phyloP scores from a whole-genome alignment of 192 early-diverging fungal genomes.

The Backusella luteola region DNA sequence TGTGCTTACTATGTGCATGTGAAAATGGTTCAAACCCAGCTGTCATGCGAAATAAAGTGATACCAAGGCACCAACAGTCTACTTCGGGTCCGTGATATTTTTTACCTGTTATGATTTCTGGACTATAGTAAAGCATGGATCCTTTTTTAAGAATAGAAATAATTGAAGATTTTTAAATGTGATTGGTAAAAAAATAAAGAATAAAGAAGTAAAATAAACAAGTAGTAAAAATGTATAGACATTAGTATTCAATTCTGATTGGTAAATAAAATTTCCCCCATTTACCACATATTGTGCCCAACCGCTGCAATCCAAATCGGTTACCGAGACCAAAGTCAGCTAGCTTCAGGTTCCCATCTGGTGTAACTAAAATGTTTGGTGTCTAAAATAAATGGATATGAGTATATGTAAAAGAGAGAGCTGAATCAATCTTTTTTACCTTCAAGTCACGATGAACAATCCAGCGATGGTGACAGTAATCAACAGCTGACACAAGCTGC shows the following conservation, averaged over 20 bases:
- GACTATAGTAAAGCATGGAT: slow-evolving; percentile 84
- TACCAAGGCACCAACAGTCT: slow-evolving; percentile 94
- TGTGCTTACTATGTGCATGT: slow-evolving; percentile 37
- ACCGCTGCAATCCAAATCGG: slow-evolving; percentile 63
- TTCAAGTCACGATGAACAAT: slow-evolving; percentile 90
- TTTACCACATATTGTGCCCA: slow-evolving; percentile 86
- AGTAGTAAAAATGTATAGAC: not conserved
- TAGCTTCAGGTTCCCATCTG: slow-evolving; percentile 70
- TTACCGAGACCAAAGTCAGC: slow-evolving; percentile 95
- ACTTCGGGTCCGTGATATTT: slow-evolving; percentile 93
- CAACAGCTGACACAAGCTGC: slow-evolving; percentile 77
- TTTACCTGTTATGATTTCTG: slow-evolving; percentile 90
- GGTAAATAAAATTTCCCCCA: not conserved
- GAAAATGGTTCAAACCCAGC: slow-evolving; percentile 54
- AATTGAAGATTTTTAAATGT: not conserved
- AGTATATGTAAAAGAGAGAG: not conserved
- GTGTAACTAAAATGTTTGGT: slow-evolving; percentile 82
- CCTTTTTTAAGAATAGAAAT: slow-evolving; percentile 46
- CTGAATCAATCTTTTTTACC: slow-evolving; percentile 46
- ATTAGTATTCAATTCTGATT: not conserved
- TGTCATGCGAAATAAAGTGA: slow-evolving; percentile 84
- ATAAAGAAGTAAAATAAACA: not conserved
- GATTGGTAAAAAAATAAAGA: not conserved
- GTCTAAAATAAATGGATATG: slow-evolving; percentile 27
- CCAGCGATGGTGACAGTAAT: slow-evolving; percentile 68